These are phyloP conservation scores for Plenodomus biglobosus DNA, from an alignment of 2,329 filamentous ascomycete species.

Conservation along the genomic window DNA sequence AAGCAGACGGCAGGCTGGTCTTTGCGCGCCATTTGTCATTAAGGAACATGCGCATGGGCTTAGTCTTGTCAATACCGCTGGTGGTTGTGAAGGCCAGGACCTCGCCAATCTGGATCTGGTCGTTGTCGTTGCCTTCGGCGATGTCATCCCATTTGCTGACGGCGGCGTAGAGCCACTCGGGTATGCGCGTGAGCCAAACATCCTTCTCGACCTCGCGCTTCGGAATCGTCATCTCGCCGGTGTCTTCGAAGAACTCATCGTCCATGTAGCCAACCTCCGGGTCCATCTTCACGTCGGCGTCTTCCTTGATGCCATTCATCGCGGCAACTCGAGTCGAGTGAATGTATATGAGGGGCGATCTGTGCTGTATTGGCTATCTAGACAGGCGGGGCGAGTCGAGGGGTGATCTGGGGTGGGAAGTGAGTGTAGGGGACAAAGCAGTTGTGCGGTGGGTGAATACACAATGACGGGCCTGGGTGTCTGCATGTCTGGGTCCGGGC, in stretches of 20 bases:
- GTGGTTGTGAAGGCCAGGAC: conserved; percentile 32
- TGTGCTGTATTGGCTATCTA: neutral
- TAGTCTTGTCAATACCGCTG: conserved; percentile 29
- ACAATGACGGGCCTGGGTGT: neutral
- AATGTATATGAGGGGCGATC: neutral
- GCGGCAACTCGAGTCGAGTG: conserved; percentile 4
- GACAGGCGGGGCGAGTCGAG: too few species aligned
- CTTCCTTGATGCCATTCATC: conserved; percentile 47
- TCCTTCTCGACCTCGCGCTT: conserved; percentile 27
- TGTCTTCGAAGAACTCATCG: conserved; percentile 49
- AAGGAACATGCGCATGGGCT: conserved; percentile 68
- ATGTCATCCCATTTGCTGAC: conserved; percentile 41
- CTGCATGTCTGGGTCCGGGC: too few species aligned
- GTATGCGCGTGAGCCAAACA: conserved; percentile 45
- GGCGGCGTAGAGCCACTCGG: conserved; percentile 44
- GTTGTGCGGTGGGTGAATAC: neutral
- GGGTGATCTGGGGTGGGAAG: too few species aligned
- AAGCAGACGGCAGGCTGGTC: conserved; percentile 80
- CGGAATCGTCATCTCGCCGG: conserved; percentile 46
- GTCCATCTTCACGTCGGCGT: conserved; percentile 43
- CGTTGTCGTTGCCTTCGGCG: conserved; percentile 41
- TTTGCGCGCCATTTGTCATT: conserved; percentile 66
- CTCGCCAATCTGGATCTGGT: conserved; percentile 44
- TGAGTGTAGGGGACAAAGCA: neutral
- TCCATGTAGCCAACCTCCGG: conserved; percentile 40